Conservation (phyloP, 73 alveolate species). For the Tetrahymena elliotti region DNA sequence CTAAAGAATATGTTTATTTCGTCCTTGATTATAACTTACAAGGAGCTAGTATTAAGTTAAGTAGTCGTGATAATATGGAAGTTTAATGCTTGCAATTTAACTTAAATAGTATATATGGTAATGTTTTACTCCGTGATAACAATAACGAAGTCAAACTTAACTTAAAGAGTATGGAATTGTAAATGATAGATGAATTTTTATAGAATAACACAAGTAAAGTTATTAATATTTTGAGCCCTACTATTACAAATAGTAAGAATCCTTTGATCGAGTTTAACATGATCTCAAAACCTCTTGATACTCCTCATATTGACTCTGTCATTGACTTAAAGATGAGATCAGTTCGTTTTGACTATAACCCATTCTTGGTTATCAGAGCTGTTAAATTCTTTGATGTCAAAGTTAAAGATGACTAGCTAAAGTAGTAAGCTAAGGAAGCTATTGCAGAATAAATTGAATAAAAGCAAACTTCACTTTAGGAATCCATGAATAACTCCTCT, state of each 20-base stretch:
- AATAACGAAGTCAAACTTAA: constrained; percentile 7
- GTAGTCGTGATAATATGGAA: not conserved
- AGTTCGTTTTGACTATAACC: constrained; percentile 17
- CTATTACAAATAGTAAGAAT: not conserved
- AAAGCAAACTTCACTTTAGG: constrained; percentile 12
- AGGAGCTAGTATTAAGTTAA: not conserved
- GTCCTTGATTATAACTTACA: not conserved
- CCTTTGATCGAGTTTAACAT: not conserved
- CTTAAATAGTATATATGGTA: not conserved
- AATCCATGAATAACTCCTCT: constrained; percentile 17
- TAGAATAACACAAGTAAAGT: not conserved
- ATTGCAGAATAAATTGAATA: not conserved
- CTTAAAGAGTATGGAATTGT: not conserved
- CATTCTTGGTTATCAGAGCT: constrained; percentile 14
- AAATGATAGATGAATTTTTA: not conserved
- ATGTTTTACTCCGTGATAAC: not conserved
- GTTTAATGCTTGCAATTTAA: not conserved
- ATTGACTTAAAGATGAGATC: constrained; percentile 16
- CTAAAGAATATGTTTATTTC: not conserved
- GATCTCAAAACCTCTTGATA: constrained; percentile 21
- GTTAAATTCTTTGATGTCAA: constrained; percentile 13
- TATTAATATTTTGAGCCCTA: constrained; percentile 4
- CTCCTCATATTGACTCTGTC: constrained; percentile 18
- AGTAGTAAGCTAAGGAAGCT: constrained; percentile 26
- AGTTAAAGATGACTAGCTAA: constrained; percentile 23